Percentiles rank a stretch among this genome's conserved stretches.
Conservation (phyloP, 2,329 filamentous ascomycete species). For the Penicillium sp. region DNA sequence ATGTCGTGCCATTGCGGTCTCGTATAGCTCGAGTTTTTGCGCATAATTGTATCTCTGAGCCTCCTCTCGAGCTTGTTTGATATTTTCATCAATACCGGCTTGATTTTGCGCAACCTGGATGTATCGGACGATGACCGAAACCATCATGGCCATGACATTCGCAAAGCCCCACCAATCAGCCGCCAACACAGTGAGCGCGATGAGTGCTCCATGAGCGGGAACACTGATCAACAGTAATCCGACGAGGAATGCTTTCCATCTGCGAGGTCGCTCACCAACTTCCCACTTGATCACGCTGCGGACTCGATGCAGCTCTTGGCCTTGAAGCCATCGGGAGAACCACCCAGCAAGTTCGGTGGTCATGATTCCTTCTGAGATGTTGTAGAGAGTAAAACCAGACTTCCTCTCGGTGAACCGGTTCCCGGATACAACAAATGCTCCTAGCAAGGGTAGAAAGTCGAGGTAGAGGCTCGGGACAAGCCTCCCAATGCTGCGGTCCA, state of each 20-base stretch:
- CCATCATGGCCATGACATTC: conserved; percentile 15
- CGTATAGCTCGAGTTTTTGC: neutral
- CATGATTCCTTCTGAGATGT: conserved; percentile 12
- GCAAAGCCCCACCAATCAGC: conserved; percentile 16
- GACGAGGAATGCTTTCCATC: neutral
- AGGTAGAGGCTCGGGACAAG: conserved; percentile 13
- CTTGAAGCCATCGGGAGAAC: conserved; percentile 14
- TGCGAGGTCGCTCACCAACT: conserved; percentile 1
- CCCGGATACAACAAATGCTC: neutral
- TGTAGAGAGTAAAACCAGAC: conserved; percentile 10
- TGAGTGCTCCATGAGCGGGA: neutral
- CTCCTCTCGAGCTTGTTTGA: neutral
- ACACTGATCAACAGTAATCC: neutral
- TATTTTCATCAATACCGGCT: conserved; percentile 12
- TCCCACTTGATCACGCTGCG: conserved; percentile 15
- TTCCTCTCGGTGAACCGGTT: neutral
- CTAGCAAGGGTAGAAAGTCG: conserved; percentile 4
- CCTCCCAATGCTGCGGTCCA: conserved; percentile 14
- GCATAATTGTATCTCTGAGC: neutral
- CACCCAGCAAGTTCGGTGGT: conserved; percentile 15
- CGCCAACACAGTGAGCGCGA: conserved; percentile 4
- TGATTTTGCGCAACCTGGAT: conserved; percentile 12
- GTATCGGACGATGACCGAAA: conserved; percentile 10
- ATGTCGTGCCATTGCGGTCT: neutral
- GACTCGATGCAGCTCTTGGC: conserved; percentile 10